A percentile compares a stretch with the other conserved stretches of the same genome.
phyloP scores from a whole-genome alignment of 345 rosid species.

The Citrus medica region DNA sequence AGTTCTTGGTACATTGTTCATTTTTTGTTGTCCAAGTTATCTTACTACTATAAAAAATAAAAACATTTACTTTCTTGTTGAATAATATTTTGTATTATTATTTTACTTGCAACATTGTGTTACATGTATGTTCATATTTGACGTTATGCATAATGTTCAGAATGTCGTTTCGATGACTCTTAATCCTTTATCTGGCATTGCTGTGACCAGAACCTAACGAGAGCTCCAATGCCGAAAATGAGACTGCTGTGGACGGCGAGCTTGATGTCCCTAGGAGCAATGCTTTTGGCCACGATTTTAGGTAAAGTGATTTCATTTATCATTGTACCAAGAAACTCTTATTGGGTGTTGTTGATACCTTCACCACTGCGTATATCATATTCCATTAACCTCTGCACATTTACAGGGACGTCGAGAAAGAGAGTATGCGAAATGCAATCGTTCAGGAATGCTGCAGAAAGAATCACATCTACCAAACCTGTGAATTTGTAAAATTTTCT shows the following conservation, averaged over 20 bases:
- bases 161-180: not conserved
- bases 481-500: conserved; percentile 33
- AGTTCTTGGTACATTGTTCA: not conserved
- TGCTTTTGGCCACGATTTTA: conserved; percentile 49
- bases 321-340: too few relatives aligned
- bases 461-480: conserved; percentile 67
- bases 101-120: not conserved
- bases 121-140: not conserved
- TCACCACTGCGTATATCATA: too few relatives aligned
- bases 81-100: not conserved
- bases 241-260: not conserved
- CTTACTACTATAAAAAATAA: not conserved
- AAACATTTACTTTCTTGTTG: not conserved
- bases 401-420: conserved; percentile 44
- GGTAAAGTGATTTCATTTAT: not conserved
- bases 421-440: conserved; percentile 39
- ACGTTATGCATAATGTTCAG: not conserved
- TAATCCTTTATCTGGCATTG: not conserved
- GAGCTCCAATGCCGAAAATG: not conserved
- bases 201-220: not conserved
- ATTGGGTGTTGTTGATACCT: too few relatives aligned
- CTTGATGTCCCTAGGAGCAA: conserved; percentile 55
- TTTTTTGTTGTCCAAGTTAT: not conserved
- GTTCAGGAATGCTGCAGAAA: conserved; percentile 52
- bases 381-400: too few relatives aligned